Evolutionary conservation across 371 early-diverging fungal species (phyloP).

Genomic region (Apophysomyces elegans): DNA sequence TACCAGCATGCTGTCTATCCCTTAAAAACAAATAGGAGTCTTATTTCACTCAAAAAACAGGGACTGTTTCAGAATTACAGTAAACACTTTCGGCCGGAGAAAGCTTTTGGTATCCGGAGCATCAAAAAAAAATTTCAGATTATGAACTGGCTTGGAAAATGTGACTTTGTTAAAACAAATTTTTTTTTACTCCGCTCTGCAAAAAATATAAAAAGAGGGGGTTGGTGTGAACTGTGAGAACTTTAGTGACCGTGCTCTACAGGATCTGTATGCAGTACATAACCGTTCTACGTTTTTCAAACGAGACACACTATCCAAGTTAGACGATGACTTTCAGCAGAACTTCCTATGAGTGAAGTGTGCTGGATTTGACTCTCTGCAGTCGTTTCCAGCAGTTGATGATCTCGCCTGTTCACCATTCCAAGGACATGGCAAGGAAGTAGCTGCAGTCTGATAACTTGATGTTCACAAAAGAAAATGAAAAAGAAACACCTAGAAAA

Average conservation of each 20-base stretch:
- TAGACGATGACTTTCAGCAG: too few species aligned
- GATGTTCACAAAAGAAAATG: constrained; percentile 22
- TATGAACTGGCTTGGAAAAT: background rate
- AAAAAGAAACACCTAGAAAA: constrained; percentile 12
- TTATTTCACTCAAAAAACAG: background rate
- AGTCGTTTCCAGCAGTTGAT: constrained; percentile 35
- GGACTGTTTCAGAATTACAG: background rate
- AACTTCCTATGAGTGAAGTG: constrained; percentile 24
- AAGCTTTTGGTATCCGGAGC: too few species aligned
- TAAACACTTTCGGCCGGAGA: background rate
- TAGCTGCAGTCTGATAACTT: constrained; percentile 41
- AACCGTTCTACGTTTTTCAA: constrained; percentile 35
- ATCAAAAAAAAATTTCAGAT: too few species aligned
- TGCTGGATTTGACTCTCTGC: constrained; percentile 26
- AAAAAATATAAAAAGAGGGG: constrained; percentile 36
- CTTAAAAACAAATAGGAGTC: background rate
- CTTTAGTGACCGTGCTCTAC: constrained; percentile 59
- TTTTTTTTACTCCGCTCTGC: background rate
- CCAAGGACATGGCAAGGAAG: constrained; percentile 49
- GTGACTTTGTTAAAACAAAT: background rate
- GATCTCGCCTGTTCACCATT: constrained; percentile 45
- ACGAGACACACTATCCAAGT: too few species aligned
- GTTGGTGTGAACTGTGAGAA: constrained; percentile 22
- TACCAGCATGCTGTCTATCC: too few species aligned
- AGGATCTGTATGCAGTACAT: constrained; percentile 61